Base-by-base conservation (phyloP, 2,329 filamentous ascomycete genomes). In the Diplodia scrobiculata region DNA sequence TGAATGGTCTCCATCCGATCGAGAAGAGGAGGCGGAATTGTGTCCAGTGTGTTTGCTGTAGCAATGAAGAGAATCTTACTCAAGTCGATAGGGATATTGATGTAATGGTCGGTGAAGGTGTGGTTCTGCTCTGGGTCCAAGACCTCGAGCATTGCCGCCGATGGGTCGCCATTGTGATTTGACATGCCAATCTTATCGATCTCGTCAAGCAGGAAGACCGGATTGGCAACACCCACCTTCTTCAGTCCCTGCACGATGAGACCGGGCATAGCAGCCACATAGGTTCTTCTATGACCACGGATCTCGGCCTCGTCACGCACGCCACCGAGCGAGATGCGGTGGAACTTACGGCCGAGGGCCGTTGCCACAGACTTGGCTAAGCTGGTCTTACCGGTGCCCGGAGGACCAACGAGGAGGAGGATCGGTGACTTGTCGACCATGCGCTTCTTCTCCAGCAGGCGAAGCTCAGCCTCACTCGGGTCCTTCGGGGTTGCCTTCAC, bases 181-280 rank as follows among this genome's bases (percentile, higher is more conserved):
- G 91, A 88, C 67, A 89, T 88, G 69, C 93, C 92, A 68, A 99
- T 86, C 83, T 99, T 99, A 83, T 99, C 95, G 71, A 99, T 97
- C 80, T 99, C 95, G 74, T 99, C 95, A 13, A 99, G 87, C 53
- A 99, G 81, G 79, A 99, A 91, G 66, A 99, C 94, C 0, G 95
- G 95, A 74, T 99, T 99, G 2, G 92, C 87, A 21, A 98, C 94
- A 54, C 93, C 94, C 36, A 96, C 94, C 80, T 98, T 99, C 80
- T 95, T 93, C 65, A 99, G 77, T 0, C 94, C 95, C 75, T 92
- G 93, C 34, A 98, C 93, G 67, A 99, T 90, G 65, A 98, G 83
- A 64, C 95, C 95, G 10, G 95, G 95, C 94, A 99, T 97, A n/a
- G 95, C 95, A 25, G 95, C 95, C 67, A 99, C 95, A 74, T 99